These are phyloP conservation scores for Russula brevipes DNA, from an alignment of 768 basidiomycete species.

Conservation along the genomic window DNA sequence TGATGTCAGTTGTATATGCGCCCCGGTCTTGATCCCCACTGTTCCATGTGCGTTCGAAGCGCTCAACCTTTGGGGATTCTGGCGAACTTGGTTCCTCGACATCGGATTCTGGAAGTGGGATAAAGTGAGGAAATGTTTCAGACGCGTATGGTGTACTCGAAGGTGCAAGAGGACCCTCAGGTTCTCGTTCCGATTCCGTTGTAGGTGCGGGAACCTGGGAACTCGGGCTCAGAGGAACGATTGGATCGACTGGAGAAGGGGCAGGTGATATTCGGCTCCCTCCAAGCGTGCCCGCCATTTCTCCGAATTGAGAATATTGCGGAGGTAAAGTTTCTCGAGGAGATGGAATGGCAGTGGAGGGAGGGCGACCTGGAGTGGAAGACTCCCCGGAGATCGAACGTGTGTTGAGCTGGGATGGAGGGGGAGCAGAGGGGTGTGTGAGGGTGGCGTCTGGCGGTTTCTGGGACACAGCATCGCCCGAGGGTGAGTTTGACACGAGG, in stretches of 20 bases:
- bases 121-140: not conserved
- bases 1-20: not conserved
- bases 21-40: not conserved
- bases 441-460: not conserved
- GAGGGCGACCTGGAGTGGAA: not conserved
- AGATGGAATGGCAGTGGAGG: not conserved
- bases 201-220: not conserved
- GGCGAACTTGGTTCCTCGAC: not conserved
- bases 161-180: not conserved
- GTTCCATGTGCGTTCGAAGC: not conserved
- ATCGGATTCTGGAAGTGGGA: constrained; percentile 15
- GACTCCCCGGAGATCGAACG: constrained; percentile 1
- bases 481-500: constrained; percentile 1
- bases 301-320: not conserved
- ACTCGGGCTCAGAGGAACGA: not conserved
- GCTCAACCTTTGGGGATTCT: not conserved
- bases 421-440: not conserved
- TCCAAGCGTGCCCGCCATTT: not conserved
- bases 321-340: not conserved
- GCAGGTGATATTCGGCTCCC: not conserved
- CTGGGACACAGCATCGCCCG: not conserved
- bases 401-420: not conserved
- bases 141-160: not conserved
- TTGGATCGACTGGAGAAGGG: not conserved
- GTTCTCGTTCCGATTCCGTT: not conserved